Conservation (phyloP, 345 rosid species). For the Clarkia xantiana region DNA sequence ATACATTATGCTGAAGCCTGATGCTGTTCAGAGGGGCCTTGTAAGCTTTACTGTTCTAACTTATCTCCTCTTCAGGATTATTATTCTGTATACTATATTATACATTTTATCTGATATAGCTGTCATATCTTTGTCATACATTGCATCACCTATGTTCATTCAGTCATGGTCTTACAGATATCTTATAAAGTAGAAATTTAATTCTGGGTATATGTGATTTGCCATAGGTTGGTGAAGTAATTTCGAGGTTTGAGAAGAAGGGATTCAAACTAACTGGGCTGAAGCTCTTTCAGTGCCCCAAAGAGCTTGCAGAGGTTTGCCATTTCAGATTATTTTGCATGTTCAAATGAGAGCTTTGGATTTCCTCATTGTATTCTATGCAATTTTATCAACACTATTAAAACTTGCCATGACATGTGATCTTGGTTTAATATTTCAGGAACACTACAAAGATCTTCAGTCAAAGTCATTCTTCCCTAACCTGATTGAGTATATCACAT, state of each 20-base stretch:
- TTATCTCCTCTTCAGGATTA: not conserved
- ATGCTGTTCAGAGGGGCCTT: conserved; percentile 87
- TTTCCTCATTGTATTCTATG: no score
- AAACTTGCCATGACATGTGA: not conserved
- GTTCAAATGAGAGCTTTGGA: not conserved
- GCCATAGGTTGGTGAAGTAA: conserved; percentile 84
- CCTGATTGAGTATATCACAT: conserved; percentile 69
- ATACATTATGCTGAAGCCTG: conserved; percentile 91
- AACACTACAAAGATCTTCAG: conserved; percentile 85
- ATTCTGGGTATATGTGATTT: conserved; percentile 4
- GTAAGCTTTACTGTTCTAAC: conserved; percentile 27
- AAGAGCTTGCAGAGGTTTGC: conserved; percentile 78
- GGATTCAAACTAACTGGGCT: conserved; percentile 74
- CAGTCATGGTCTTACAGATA: no score
- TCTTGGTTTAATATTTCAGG: conserved; percentile 24
- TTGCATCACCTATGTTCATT: no score
- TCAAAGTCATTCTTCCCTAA: conserved; percentile 76
- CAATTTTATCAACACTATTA: not conserved
- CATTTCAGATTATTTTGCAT: not conserved
- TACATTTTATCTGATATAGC: conserved; percentile 1
- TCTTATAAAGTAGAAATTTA: no score
- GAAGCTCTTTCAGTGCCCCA: conserved; percentile 79
- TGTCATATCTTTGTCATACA: no score
- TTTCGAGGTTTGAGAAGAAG: conserved; percentile 90
- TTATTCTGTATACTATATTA: not conserved